Conservation (phyloP, 495 filamentous ascomycete species). For the Tuber calosporum region DNA sequence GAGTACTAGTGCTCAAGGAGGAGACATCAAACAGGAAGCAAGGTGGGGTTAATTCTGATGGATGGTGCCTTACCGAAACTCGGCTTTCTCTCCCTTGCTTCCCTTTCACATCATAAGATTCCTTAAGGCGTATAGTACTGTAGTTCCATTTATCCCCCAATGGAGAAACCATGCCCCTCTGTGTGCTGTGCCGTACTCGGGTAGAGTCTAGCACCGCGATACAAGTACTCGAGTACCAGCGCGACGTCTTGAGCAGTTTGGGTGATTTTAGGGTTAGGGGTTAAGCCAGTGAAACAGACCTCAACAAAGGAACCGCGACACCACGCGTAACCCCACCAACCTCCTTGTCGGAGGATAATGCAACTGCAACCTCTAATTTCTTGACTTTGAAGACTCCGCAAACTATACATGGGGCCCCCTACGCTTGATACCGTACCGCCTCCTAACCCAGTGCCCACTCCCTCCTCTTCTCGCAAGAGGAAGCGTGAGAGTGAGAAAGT, state of each 20-base stretch:
- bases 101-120: not conserved
- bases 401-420: not conserved
- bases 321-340: slow-evolving; percentile 15
- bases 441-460: slow-evolving; percentile 10
- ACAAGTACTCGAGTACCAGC: too few species aligned
- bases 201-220: too few species aligned
- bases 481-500: slow-evolving; percentile 34
- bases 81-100: slow-evolving; percentile 1
- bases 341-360: slow-evolving; percentile 19
- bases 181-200: too few species aligned
- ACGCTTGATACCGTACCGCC: slow-evolving; percentile 8
- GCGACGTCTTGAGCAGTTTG: not conserved
- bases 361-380: slow-evolving; percentile 11
- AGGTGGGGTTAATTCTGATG: not conserved
- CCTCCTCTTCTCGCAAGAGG: slow-evolving; percentile 31
- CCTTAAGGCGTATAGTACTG: too few species aligned
- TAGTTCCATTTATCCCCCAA: not conserved
- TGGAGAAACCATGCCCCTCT: not conserved
- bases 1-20: not conserved
- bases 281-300: not conserved
- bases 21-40: not conserved
- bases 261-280: not conserved
- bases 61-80: not conserved
- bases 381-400: slow-evolving; percentile 5
- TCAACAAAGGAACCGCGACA: not conserved